Percentiles rank a stretch among this genome's conserved stretches.
Evolutionary conservation across 2,329 filamentous ascomycete genomes (phyloP).

Genomic region (Incumbomyces delicatus): DNA sequence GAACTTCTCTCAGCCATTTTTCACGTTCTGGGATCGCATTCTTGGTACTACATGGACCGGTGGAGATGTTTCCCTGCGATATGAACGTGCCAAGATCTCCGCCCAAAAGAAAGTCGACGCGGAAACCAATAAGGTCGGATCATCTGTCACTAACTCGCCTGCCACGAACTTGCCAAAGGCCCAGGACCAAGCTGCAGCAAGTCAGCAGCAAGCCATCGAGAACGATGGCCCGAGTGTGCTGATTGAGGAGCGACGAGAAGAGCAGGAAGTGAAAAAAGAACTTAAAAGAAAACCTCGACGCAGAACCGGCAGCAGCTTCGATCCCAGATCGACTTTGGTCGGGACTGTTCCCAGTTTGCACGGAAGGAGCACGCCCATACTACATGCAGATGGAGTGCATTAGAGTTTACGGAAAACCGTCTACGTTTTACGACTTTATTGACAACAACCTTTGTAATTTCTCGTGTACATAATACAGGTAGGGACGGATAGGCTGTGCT

Average conservation of each 20-base stretch:
- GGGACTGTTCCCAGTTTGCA: slow-evolving; percentile 22
- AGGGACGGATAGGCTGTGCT: too few relatives aligned
- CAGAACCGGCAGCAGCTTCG: slow-evolving; percentile 22
- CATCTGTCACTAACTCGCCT: slow-evolving; percentile 21
- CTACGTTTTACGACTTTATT: slow-evolving; percentile 1
- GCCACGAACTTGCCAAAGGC: slow-evolving; percentile 24
- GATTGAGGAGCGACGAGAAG: slow-evolving; percentile 32
- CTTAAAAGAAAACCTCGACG: slow-evolving; percentile 19
- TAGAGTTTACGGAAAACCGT: slow-evolving; percentile 2
- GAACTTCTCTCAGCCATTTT: slow-evolving; percentile 46
- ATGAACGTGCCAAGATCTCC: slow-evolving; percentile 46
- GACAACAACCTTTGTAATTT: background rate
- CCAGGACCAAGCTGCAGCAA: slow-evolving; percentile 28
- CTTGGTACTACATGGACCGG: slow-evolving; percentile 77
- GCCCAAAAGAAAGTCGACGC: slow-evolving; percentile 49
- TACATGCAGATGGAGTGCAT: slow-evolving; percentile 19
- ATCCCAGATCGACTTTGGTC: slow-evolving; percentile 23
- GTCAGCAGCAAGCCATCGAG: slow-evolving; percentile 33
- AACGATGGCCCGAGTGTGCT: slow-evolving; percentile 29
- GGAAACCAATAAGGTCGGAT: slow-evolving; percentile 29
- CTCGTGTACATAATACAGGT: too few relatives aligned
- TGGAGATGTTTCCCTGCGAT: slow-evolving; percentile 49
- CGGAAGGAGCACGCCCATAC: slow-evolving; percentile 20
- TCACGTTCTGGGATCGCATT: slow-evolving; percentile 86
- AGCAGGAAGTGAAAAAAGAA: slow-evolving; percentile 23